Base-by-base conservation (phyloP, 1,284 basidiomycete species). In the Sutorius eximius region DNA sequence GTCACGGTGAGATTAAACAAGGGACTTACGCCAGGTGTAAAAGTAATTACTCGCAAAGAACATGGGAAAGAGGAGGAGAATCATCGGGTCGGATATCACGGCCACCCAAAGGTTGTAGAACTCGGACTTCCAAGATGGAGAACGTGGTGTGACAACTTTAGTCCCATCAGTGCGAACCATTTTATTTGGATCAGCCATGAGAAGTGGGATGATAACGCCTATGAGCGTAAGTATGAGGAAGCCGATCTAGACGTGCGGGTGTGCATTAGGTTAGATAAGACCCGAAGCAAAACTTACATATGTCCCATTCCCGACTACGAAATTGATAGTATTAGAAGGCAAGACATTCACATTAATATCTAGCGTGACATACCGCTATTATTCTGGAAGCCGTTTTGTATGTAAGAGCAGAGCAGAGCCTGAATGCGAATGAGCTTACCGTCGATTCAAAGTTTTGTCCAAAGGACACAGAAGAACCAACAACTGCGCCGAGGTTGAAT, bases 401-500 rank as follows among this genome's bases (percentile, higher is more conserved):
- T 10, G 38, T 59, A 29, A 56, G 43, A n/a, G 7, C 1, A 10
- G 12, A 18, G n/a, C 13, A 8, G 40, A 20, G 10, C n/a, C 33
- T 34, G 13, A 38, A 34, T 2, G 5, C 4, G 24, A 12, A 38
- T 3, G 6, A 45, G 55, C 46, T 0, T 41, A 58, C 75, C 52
- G 62, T 71, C 29, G 71, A 76, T 49, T 78, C 56, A 56, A 73
- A 78, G 60, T 81, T 80, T 60, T 76, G 73, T 0, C 77, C 82
- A 43, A 86, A 71, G 13, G 83, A 75, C 37, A 86, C 82, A 11
- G 81, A 75, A 1, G 80, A 76, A 5, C 86, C 86, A 24, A 86
- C 78, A 6, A 85, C 83, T 15, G 80, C 82, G 13, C 85, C 82
- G 11, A 83, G 68, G 59, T 86, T 86, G 72, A 87, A 86, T 61